A percentile compares a stretch with the other conserved stretches of the same genome.
These are phyloP conservation scores for Chlamydomonas applanata DNA, from an alignment of 139 green algal species.

Conservation along the genomic window DNA sequence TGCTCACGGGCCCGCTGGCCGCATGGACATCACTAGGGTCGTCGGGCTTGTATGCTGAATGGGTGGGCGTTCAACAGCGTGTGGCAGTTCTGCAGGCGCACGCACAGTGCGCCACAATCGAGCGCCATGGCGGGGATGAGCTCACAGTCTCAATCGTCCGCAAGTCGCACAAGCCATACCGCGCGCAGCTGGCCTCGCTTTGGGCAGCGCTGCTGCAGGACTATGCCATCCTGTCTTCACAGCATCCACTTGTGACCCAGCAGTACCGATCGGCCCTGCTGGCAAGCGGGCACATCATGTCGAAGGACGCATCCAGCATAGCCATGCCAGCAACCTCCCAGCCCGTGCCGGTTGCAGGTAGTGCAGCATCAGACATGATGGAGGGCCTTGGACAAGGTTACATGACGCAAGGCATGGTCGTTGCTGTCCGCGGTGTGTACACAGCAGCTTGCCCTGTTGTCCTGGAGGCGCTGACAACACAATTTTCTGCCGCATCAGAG, in stretches of 20 bases:
- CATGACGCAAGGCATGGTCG: constrained; percentile 17
- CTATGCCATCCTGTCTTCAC: constrained; percentile 46
- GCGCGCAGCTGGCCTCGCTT: constrained; percentile 33
- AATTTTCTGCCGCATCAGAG: too few relatives aligned
- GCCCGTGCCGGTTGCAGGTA: not conserved
- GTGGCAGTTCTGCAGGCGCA: constrained; percentile 61
- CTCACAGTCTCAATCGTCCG: constrained; percentile 25
- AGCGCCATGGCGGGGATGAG: constrained; percentile 16
- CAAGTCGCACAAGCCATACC: constrained; percentile 25
- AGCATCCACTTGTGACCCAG: constrained; percentile 30
- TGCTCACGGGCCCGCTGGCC: constrained; percentile 56
- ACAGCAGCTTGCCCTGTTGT: constrained; percentile 38
- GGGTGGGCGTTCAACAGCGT: constrained; percentile 56
- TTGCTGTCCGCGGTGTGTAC: constrained; percentile 37
- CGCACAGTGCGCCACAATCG: constrained; percentile 57
- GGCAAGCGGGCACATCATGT: not conserved
- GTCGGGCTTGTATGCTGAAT: constrained; percentile 65
- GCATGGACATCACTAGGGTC: constrained; percentile 31
- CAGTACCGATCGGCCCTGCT: constrained; percentile 50
- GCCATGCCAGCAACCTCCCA: not conserved
- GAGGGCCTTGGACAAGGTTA: not conserved
- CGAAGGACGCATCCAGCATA: not conserved
- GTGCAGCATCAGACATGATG: not conserved
- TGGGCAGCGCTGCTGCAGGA: constrained; percentile 63
- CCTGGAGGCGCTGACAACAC: constrained; percentile 30